Base-by-base conservation (phyloP, 352 stramenopile species). In the Phytophthora sp. region DNA sequence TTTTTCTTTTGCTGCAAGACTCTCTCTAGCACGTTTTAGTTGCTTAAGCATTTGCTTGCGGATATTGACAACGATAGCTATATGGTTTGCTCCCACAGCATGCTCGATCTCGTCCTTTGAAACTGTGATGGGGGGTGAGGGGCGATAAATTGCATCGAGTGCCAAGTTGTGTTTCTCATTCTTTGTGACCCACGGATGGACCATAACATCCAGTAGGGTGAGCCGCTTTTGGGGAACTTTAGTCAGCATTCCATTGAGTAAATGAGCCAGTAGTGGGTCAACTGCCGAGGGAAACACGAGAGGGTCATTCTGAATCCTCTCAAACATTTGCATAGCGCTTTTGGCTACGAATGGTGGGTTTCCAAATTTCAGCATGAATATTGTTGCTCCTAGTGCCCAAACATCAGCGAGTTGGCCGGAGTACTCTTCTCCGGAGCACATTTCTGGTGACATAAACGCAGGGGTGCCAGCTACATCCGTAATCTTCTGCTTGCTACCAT, bases 361-460 rank as follows among this genome's bases (percentile, higher is more conserved):
- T 0, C 92, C 94, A 48, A 92, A 96, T 52, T 91, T 91, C 20
- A 92, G 72, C 84, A 96, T 96, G 73, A 91, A 96, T n/a, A 95
- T 62, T 9, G 86, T 96, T 1, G 84, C 89, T 13, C 94, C 92
- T 1, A 97, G 76, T 0, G 94, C 91, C 90, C 92, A 98, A 27
- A 98, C 84, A 62, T 98, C 94, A 0, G 90, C 94, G 6, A 96
- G 59, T 30, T 96, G 88, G 5, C 91, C 94, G 0, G 82, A 92
- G 56, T 91, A 88, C 20, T 90, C 85, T n/a, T 88, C 79, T 0
- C 76, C 85, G 0, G 82, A 88, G 60, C 90, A 97, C 74, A 97
- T 95, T 66, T 98, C 94, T 2, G 94, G 94, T 0, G 90, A 92
- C 89, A 97, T 97, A 56, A 98, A 98, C 4, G 91, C 91, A 10